Percentiles rank a stretch among this genome's conserved stretches.
These are phyloP conservation scores for Penicillium sclerotigenum DNA, from an alignment of 2,329 filamentous ascomycete species.

Conservation along the genomic window DNA sequence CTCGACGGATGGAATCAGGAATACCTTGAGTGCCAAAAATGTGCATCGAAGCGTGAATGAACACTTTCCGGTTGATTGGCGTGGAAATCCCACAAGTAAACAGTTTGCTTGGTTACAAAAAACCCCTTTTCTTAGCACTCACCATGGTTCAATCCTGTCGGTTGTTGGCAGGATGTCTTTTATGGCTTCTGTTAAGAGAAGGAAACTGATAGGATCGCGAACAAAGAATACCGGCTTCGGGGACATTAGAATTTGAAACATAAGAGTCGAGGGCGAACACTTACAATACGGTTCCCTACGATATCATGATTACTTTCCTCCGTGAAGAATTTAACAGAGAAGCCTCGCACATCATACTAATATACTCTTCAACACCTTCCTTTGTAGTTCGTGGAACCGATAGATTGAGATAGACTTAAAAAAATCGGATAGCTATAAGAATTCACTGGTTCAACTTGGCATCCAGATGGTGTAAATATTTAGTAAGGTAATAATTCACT, in stretches of 20 bases:
- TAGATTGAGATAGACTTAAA: no score
- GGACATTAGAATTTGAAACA: neutral
- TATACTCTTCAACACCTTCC: no score
- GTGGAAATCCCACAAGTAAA: constrained; percentile 59
- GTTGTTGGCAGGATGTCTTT: constrained; percentile 63
- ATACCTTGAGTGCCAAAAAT: constrained; percentile 62
- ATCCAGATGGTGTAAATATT: no score
- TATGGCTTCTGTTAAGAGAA: constrained; percentile 57
- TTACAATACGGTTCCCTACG: constrained; percentile 25
- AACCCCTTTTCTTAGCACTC: no score
- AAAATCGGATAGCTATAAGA: no score
- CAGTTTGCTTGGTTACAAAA: no score
- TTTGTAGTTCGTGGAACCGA: no score
- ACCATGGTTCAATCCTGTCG: constrained; percentile 60
- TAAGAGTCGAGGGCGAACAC: neutral
- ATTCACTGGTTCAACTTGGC: no score
- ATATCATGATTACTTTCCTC: constrained; percentile 48
- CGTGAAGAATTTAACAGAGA: constrained; percentile 52
- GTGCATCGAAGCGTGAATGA: constrained; percentile 60
- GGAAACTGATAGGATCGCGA: constrained; percentile 45
- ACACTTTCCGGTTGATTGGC: constrained; percentile 57
- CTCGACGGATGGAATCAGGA: constrained; percentile 36
- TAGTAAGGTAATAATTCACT: no score
- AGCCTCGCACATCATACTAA: constrained; percentile 53
- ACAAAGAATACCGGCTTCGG: constrained; percentile 44